A percentile compares a stretch with the other conserved stretches of the same genome.
These are phyloP conservation scores for Eucalyptus shirleyi DNA, from an alignment of 345 rosid species.

Conservation along the genomic window DNA sequence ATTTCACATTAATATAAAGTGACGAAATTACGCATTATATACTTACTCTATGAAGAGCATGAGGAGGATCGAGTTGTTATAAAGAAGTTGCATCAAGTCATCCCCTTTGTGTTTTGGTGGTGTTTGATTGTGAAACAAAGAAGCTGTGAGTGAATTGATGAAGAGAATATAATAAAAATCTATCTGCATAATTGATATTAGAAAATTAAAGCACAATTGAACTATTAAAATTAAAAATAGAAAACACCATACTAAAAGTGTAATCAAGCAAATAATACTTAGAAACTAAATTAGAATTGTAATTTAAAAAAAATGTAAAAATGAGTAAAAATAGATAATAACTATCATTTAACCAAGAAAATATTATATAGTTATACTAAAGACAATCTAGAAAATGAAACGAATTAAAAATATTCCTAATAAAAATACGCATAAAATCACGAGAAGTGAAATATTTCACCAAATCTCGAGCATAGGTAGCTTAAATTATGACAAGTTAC, in stretches of 20 bases:
- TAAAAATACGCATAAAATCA: neutral
- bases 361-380: neutral
- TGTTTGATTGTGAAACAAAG: neutral
- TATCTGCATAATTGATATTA: neutral
- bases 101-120: neutral
- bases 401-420: neutral
- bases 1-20: neutral
- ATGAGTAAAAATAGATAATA: neutral
- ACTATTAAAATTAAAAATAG: neutral
- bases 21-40: rapidly evolving
- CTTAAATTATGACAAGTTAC: neutral
- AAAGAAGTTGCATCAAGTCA: neutral
- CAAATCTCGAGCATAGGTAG: neutral
- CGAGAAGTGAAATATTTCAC: neutral
- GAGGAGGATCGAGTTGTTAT: neutral
- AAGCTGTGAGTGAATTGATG: neutral
- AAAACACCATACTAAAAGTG: neutral
- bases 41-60: neutral
- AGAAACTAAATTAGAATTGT: neutral
- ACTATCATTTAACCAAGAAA: neutral
- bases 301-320: neutral
- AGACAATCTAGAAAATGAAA: neutral
- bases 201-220: neutral
- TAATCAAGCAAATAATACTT: neutral
- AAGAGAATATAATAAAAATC: neutral